Evolutionary conservation across 192 early-diverging fungal genomes (phyloP).

Genomic region (Coemansia sp.): DNA sequence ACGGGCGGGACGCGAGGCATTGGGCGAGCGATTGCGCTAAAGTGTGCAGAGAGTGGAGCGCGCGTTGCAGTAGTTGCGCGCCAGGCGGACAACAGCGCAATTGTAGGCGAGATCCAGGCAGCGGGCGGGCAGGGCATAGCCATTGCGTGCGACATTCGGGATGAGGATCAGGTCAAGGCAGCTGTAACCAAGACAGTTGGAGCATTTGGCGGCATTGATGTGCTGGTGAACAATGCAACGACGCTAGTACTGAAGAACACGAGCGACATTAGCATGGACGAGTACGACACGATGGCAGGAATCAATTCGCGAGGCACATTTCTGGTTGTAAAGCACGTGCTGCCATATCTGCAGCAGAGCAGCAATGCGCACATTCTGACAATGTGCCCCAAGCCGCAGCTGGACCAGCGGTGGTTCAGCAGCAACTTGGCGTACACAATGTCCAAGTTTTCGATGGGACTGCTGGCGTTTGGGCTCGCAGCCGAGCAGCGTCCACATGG

Average conservation of each 20-base stretch:
- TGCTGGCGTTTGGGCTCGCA: constrained; percentile 70
- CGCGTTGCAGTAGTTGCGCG: constrained; percentile 59
- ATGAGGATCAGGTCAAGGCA: constrained; percentile 64
- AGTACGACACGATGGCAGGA: constrained; percentile 65
- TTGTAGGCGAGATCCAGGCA: constrained; percentile 64
- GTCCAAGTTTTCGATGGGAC: constrained; percentile 67
- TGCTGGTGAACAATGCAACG: constrained; percentile 73
- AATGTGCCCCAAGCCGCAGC: constrained; percentile 65
- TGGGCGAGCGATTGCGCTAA: constrained; percentile 51
- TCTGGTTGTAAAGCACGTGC: constrained; percentile 64
- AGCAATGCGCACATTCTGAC: constrained; percentile 75
- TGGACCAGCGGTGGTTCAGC: constrained; percentile 65
- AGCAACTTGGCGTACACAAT: constrained; percentile 61
- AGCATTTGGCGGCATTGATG: constrained; percentile 76
- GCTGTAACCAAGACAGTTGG: constrained; percentile 61
- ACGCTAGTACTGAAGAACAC: constrained; percentile 69
- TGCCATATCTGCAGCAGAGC: constrained; percentile 67
- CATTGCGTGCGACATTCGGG: constrained; percentile 70
- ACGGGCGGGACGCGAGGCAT: constrained; percentile 56
- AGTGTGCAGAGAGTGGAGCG: constrained; percentile 48
- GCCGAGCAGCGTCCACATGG: constrained; percentile 64
- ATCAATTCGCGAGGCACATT: constrained; percentile 75
- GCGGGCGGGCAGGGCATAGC: constrained; percentile 69
- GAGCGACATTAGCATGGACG: constrained; percentile 46
- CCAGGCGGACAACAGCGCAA: constrained; percentile 55